Evolutionary conservation across 495 filamentous ascomycete species (phyloP), one percentile per base, ranked within the genome.

Genomic region (Terfezia claveryi): DNA sequence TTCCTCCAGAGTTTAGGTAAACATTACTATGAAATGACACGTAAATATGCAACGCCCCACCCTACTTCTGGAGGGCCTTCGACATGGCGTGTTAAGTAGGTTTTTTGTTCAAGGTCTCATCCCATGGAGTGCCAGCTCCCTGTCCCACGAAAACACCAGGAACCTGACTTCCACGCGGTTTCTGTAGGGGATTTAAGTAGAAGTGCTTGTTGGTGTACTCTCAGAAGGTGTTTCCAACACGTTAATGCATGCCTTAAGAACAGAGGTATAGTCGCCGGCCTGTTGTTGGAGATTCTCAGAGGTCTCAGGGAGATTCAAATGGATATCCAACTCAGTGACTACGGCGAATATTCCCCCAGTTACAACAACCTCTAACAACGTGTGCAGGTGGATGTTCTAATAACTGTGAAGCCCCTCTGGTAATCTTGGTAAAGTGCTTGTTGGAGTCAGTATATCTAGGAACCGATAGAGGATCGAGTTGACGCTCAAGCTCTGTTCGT

Each of bases 401-500:
- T 80, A 81, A 46, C 62, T 59, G 17, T 60, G 60, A 8, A 78
- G 62, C 0, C 68, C 67, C 50, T 59, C 57, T 0, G 78, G 80
- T 10, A 83, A 61, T 20, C 64, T 61, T n/a, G 80, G 78, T 2
- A 83, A 73, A 60, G 82, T 81, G 1, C 73, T 76, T 10, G 76
- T 69, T 38, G 80, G 80, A 50, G 80, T 82, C 10, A 83, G 67
- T 10, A 84, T 66, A 55, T 80, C 70, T 58, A 78, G 79, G 53
- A 78, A 74, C 11, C 79, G 76, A 57, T 73, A 77, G 9, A 84
- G 65, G 38, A 83, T 80, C 0, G 80, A 80, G 59, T 83, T 84
- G 8, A 80, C 75, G 11, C 73, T 73, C n/a, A 83, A 67, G 49
- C 76, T 79, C 58, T 85, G 81, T 58, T 83, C 78, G 10, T 79